Evolutionary conservation across 768 basidiomycete genomes (phyloP).

Genomic region (Amanita rubescens): DNA sequence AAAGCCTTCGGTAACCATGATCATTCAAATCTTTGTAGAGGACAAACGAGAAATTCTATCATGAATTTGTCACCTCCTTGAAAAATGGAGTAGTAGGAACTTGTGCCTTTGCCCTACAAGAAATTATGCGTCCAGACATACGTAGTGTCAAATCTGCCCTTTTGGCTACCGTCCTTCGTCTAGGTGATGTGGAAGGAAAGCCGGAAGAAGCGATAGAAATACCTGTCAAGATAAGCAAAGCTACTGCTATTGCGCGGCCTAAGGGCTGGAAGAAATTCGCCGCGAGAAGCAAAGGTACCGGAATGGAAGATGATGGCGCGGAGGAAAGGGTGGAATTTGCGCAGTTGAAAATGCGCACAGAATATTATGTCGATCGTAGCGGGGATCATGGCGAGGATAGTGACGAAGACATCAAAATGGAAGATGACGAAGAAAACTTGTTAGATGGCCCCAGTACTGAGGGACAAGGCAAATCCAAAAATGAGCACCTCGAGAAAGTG

Average conservation of each 20-base stretch:
- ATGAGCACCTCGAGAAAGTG: slow-evolving; percentile 41
- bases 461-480: slow-evolving; percentile 24
- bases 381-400: slow-evolving; percentile 31
- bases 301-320: slow-evolving; percentile 28
- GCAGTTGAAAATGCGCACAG: slow-evolving; percentile 39
- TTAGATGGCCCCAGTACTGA: slow-evolving; percentile 20
- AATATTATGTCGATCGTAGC: slow-evolving; percentile 50
- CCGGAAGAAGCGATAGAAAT: slow-evolving; percentile 72
- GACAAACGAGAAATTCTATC: slow-evolving; percentile 71
- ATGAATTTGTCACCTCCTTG: slow-evolving; percentile 33
- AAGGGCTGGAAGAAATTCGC: slow-evolving; percentile 77
- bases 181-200: slow-evolving; percentile 67
- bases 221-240: slow-evolving; percentile 69
- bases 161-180: slow-evolving; percentile 54
- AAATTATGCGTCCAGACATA: slow-evolving; percentile 54
- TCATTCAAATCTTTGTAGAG: slow-evolving; percentile 33
- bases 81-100: slow-evolving; percentile 52
- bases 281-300: slow-evolving; percentile 27
- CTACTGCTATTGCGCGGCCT: slow-evolving; percentile 61
- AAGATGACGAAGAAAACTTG: slow-evolving; percentile 28
- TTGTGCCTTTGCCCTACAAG: slow-evolving; percentile 56
- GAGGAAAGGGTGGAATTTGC: slow-evolving; percentile 30
- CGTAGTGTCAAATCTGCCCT: slow-evolving; percentile 63
- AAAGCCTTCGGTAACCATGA: neutral
- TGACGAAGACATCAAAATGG: slow-evolving; percentile 34